These are phyloP conservation scores for Suillus alpinus DNA, from an alignment of 768 basidiomycete species.

Conservation along the genomic window DNA sequence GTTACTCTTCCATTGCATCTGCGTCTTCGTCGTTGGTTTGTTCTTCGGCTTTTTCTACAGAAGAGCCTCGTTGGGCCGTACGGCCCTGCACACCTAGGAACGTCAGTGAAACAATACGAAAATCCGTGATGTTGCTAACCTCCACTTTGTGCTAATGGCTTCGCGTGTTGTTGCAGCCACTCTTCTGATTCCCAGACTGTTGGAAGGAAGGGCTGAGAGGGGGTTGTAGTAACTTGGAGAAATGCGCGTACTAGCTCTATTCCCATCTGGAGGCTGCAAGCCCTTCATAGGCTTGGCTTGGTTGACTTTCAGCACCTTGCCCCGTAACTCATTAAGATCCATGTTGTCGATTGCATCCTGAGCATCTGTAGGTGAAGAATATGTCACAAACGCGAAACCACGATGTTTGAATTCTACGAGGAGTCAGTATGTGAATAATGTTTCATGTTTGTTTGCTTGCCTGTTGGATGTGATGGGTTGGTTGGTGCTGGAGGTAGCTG, in stretches of 20 bases:
- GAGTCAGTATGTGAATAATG: slow-evolving; percentile 8
- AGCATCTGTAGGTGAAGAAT: slow-evolving; percentile 74
- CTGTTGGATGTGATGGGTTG: slow-evolving; percentile 63
- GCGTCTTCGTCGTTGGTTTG: slow-evolving; percentile 35
- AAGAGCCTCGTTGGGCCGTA: slow-evolving; percentile 29
- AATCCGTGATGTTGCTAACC: slow-evolving; percentile 38
- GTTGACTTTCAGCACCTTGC: slow-evolving; percentile 77
- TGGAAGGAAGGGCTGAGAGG: slow-evolving; percentile 6
- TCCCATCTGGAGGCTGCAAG: slow-evolving; percentile 57
- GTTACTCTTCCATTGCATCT: slow-evolving; percentile 70
- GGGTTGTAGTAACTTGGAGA: neutral
- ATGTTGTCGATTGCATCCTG: slow-evolving; percentile 99
- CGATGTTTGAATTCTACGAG: slow-evolving; percentile 73
- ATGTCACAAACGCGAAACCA: slow-evolving; percentile 94
- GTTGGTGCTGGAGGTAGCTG: slow-evolving; percentile 79
- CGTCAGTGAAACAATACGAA: slow-evolving; percentile 3
- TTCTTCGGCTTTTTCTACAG: slow-evolving; percentile 25
- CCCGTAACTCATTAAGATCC: slow-evolving; percentile 88
- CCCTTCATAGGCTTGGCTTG: slow-evolving; percentile 81
- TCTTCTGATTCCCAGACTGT: slow-evolving; percentile 96
- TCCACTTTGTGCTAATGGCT: slow-evolving; percentile 73
- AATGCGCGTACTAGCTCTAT: slow-evolving; percentile 66
- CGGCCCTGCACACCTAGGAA: slow-evolving; percentile 54
- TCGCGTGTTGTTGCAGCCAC: slow-evolving; percentile 81
- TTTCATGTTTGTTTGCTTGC: slow-evolving; percentile 30